phyloP scores from a whole-genome alignment of 2,329 filamentous ascomycete genomes.

The Aspergillus carbonarius region DNA sequence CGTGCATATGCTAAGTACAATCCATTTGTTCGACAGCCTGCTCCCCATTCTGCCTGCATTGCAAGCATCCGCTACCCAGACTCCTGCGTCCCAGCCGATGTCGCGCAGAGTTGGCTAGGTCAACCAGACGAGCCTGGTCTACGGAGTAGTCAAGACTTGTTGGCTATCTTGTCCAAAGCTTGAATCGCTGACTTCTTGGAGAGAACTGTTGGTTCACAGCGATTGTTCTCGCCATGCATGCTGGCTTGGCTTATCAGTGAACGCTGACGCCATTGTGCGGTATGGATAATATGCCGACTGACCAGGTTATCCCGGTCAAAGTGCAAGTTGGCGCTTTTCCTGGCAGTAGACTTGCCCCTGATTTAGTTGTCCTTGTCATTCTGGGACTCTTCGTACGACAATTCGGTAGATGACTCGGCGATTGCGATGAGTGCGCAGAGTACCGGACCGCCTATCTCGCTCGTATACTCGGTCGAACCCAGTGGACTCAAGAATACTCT shows the following conservation, averaged over 20 bases:
- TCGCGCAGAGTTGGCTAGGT: background rate
- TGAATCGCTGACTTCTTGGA: background rate
- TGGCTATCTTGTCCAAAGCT: constrained; percentile 12
- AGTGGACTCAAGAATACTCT: too few species aligned
- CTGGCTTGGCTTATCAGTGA: background rate
- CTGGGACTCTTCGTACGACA: background rate
- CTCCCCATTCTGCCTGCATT: background rate
- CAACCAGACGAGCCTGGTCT: background rate
- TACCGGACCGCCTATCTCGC: too few species aligned
- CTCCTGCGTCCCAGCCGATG: background rate
- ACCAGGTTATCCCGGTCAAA: background rate
- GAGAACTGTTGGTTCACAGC: constrained; percentile 7
- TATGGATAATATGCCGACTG: background rate
- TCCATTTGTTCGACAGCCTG: constrained; percentile 1
- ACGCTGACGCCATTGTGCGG: background rate
- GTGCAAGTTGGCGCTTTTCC: background rate
- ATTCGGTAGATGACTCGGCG: too few species aligned
- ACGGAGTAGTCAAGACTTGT: constrained; percentile 6
- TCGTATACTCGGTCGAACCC: too few species aligned
- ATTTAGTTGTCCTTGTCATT: background rate
- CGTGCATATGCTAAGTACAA: background rate
- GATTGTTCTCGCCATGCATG: background rate
- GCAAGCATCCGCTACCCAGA: background rate
- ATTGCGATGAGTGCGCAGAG: too few species aligned
- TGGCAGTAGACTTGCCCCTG: background rate